phyloP scores from a whole-genome alignment of 2,329 filamentous ascomycete species.

The Colletotrichum zoysiae region DNA sequence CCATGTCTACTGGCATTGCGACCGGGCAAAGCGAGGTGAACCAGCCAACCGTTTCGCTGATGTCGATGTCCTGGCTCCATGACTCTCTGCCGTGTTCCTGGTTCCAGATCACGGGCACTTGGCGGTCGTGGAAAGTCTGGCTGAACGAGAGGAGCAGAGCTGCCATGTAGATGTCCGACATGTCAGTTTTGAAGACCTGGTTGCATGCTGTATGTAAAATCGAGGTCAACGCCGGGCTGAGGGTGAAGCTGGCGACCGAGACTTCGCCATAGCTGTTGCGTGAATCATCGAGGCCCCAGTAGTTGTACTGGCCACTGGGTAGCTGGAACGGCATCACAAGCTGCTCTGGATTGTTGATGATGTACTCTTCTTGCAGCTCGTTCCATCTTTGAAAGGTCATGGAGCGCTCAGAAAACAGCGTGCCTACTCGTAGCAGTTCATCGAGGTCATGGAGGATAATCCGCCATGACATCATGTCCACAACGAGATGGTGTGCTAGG shows the following conservation, averaged over 20 bases:
- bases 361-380: constrained; percentile 57
- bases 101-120: constrained; percentile 65
- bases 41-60: constrained; percentile 71
- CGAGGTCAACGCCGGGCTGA: constrained; percentile 57
- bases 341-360: constrained; percentile 47
- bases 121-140: constrained; percentile 66
- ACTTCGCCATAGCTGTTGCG: constrained; percentile 62
- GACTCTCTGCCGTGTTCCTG: constrained; percentile 63
- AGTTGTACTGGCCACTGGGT: constrained; percentile 56
- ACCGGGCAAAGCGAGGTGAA: constrained; percentile 70
- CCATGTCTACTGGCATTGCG: constrained; percentile 54
- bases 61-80: constrained; percentile 61
- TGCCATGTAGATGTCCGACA: constrained; percentile 66
- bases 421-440: constrained; percentile 60
- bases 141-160: constrained; percentile 68
- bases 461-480: constrained; percentile 65
- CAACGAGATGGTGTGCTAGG: constrained; percentile 64
- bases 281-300: constrained; percentile 61
- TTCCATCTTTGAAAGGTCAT: constrained; percentile 65
- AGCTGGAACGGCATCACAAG: constrained; percentile 55
- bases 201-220: constrained; percentile 59
- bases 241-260: constrained; percentile 55
- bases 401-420: constrained; percentile 57
- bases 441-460: constrained; percentile 64
- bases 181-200: constrained; percentile 63